Evolutionary conservation across 441 rosid genomes (phyloP).

Genomic region (Metrosideros polymorpha): DNA sequence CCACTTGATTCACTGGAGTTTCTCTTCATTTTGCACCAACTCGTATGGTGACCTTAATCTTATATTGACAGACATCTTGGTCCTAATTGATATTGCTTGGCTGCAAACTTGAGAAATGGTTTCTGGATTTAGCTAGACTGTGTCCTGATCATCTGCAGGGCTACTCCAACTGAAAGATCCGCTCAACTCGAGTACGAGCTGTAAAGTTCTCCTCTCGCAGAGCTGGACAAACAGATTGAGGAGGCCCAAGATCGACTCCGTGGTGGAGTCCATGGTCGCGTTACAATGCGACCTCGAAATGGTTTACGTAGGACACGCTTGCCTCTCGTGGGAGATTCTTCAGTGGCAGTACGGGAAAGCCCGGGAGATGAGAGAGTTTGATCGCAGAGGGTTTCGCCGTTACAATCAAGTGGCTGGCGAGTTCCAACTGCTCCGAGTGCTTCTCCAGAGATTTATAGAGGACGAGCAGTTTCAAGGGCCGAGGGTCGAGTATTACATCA

Average conservation of each 20-base stretch:
- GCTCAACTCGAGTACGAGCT: background rate
- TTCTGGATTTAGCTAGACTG: background rate
- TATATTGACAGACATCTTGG: background rate
- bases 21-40: background rate
- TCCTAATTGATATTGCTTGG: background rate
- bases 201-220: slow-evolving; percentile 23
- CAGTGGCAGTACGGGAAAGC: slow-evolving; percentile 57
- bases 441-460: slow-evolving; percentile 57
- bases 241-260: slow-evolving; percentile 23
- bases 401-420: slow-evolving; percentile 62
- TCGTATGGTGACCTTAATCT: background rate
- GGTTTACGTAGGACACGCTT: slow-evolving; percentile 65
- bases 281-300: slow-evolving; percentile 40
- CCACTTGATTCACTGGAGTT: background rate
- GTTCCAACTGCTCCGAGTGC: slow-evolving; percentile 64
- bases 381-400: slow-evolving; percentile 10
- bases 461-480: slow-evolving; percentile 62
- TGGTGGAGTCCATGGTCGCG: slow-evolving; percentile 29
- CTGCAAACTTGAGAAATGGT: background rate
- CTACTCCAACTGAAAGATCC: slow-evolving; percentile 42
- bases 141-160: slow-evolving; percentile 21
- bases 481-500: slow-evolving; percentile 47
- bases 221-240: slow-evolving; percentile 36
- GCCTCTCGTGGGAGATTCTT: slow-evolving; percentile 81
- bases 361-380: slow-evolving; percentile 28